Conservation (phyloP, 768 basidiomycete genomes). For the Lactifluus hygrophoroides region DNA sequence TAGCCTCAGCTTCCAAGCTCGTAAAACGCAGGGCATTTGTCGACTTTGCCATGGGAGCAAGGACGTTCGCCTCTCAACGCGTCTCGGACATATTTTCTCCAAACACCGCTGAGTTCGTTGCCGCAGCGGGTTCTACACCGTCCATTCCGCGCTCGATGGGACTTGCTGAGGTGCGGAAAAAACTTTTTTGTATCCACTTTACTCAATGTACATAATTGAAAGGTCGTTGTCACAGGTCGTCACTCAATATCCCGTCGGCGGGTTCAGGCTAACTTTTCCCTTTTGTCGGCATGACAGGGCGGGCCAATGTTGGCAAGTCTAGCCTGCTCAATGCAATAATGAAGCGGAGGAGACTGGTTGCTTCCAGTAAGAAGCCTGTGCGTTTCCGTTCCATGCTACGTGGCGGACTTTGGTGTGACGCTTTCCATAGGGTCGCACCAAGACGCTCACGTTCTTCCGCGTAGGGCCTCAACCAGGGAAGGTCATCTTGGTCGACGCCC, state of each 20-base stretch:
- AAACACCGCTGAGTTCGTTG: constrained; percentile 19
- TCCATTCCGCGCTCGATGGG: constrained; percentile 17
- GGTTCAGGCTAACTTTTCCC: not conserved
- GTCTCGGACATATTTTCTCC: not conserved
- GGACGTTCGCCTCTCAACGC: not conserved
- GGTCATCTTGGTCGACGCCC: constrained; percentile 67
- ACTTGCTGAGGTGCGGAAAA: constrained; percentile 21
- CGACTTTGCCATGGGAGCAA: not conserved
- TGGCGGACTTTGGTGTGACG: not conserved
- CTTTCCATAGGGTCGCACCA: constrained; percentile 54
- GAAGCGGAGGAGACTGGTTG: constrained; percentile 45
- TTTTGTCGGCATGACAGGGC: constrained; percentile 50
- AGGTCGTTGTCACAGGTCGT: constrained; percentile 21
- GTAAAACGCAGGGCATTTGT: not conserved
- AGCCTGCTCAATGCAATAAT: constrained; percentile 63
- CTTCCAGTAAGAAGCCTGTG: constrained; percentile 66
- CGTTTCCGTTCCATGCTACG: constrained; percentile 6
- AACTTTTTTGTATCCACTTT: not conserved
- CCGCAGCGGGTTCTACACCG: constrained; percentile 13
- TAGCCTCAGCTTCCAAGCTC: not conserved
- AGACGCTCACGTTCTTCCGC: constrained; percentile 60
- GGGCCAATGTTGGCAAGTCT: constrained; percentile 75
- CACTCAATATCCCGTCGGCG: not conserved
- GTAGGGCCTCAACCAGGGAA: constrained; percentile 51
- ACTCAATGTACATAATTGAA: not conserved